Base-by-base conservation (phyloP, 768 basidiomycete genomes). In the Paxillus rubicundulus region DNA sequence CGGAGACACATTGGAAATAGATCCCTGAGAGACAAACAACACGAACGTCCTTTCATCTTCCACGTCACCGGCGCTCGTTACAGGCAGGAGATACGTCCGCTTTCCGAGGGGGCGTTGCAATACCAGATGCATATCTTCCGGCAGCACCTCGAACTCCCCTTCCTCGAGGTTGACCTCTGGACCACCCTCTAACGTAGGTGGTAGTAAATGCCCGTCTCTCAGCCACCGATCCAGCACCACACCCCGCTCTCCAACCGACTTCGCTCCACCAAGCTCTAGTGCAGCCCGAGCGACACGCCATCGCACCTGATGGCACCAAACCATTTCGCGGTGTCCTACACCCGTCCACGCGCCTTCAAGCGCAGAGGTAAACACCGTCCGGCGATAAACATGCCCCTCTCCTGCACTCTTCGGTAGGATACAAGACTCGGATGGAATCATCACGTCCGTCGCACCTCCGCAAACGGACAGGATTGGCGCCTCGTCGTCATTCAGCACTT, bases 261-360 rank as follows among this genome's bases (percentile, higher is more conserved):
- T 34, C 5, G 62, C 51, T n/a, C 56, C 63, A 2, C 79, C 79
- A 10, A 89, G 72, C 60, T 92, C 89, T 6, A 98, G 71, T 21
- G 85, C 85, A 17, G 85, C 82, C 47, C 90, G 78, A 14, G 94
- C 94, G 32, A 96, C 75, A 20, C 85, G 81, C 88, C 87, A 92
- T 37, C 97, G 86, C 9, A 98, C 86, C 70, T 99, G 97, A 69
- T 98, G 92, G 65, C 97, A 98, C 97, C 97, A 99, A 4, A 98
- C 92, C 82, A 98, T 95, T 54, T 91, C 95, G 38, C 85, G 85
- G 67, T 99, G 24, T 24, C 0, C 50, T 5, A 98, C 90, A 2
- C 92, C 92, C 2, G 95, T 92, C 90, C 94, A 96, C 2, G 86
- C 82, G n/a, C 92, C 91, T 44, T 95, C 89, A 21, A 98, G 73